These are phyloP conservation scores for Lonicera japonica DNA, from an alignment of 129 eudicot genomes.

Conservation along the genomic window DNA sequence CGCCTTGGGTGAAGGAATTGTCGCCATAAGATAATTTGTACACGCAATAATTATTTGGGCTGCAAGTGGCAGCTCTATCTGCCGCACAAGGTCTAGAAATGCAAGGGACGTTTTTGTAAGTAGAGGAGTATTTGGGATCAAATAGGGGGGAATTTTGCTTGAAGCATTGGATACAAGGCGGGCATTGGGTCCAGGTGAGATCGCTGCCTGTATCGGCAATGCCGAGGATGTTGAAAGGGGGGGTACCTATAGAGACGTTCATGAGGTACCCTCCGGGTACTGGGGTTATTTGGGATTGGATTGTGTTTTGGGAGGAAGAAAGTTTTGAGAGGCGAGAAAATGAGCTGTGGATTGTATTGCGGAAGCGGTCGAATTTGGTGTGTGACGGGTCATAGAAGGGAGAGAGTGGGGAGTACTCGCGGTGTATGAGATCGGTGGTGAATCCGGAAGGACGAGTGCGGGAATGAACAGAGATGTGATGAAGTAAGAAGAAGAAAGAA, in stretches of 20 bases:
- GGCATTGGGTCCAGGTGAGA: conserved; percentile 62
- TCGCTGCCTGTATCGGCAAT: conserved; percentile 75
- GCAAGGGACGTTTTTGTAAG: conserved; percentile 40
- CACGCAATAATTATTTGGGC: conserved; percentile 14
- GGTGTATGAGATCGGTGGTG: too few species aligned
- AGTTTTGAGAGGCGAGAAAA: conserved; percentile 19
- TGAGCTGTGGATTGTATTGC: conserved; percentile 31
- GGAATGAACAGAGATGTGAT: too few species aligned
- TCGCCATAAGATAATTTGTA: conserved; percentile 37
- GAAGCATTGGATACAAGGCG: conserved; percentile 48
- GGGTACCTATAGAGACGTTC: conserved; percentile 56
- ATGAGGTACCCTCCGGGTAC: conserved; percentile 45
- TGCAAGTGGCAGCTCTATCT: neutral
- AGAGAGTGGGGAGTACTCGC: conserved; percentile 42
- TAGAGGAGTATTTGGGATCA: conserved; percentile 30
- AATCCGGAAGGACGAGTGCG: too few species aligned
- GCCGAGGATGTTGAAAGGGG: conserved; percentile 30
- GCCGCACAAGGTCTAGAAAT: conserved; percentile 23
- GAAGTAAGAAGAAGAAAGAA: too few species aligned
- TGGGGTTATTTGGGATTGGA: conserved; percentile 17
- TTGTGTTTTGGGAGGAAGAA: neutral
- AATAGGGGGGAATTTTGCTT: conserved; percentile 43
- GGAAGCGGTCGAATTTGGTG: conserved; percentile 18
- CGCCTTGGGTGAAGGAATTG: conserved; percentile 30
- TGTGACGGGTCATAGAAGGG: conserved; percentile 38